These are phyloP conservation scores for Solanum pennellii DNA, from an alignment of 257 asterid genomes.

Conservation along the genomic window DNA sequence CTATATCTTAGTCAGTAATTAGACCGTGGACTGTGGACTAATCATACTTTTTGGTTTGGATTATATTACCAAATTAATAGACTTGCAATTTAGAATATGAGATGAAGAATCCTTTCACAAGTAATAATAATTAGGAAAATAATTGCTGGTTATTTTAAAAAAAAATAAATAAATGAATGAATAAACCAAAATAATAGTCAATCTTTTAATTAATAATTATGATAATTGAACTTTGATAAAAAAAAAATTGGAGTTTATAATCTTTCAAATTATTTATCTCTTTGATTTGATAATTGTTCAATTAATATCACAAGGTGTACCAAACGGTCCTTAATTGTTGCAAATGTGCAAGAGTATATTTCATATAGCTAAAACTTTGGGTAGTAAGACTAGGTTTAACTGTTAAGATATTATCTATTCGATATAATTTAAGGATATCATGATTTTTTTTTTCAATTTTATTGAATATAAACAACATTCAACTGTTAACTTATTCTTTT, in stretches of 20 bases:
- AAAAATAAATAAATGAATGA: not conserved
- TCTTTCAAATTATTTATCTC: not conserved
- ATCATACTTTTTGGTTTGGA: not conserved
- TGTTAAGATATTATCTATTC: not conserved
- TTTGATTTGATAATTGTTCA: not conserved
- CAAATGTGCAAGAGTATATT: not conserved
- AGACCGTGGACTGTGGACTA: conserved; percentile 1
- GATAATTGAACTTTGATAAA: not conserved
- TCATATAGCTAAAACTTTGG: not conserved
- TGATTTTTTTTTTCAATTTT: not conserved
- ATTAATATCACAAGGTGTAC: not conserved
- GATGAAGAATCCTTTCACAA: conserved; percentile 3
- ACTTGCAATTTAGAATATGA: not conserved
- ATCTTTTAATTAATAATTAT: not conserved
- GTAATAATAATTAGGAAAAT: not conserved
- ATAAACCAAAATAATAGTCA: not conserved
- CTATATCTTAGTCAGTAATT: conserved; percentile 8
- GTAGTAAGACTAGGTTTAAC: not conserved
- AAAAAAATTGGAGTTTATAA: not conserved
- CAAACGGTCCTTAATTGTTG: not conserved
- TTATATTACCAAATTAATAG: not conserved
- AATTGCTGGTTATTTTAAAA: not conserved
- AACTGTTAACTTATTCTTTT: not conserved
- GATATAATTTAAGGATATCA: not conserved
- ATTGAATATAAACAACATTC: not conserved